Base-by-base conservation (phyloP, 345 rosid species). In the Hevea brasiliensis region DNA sequence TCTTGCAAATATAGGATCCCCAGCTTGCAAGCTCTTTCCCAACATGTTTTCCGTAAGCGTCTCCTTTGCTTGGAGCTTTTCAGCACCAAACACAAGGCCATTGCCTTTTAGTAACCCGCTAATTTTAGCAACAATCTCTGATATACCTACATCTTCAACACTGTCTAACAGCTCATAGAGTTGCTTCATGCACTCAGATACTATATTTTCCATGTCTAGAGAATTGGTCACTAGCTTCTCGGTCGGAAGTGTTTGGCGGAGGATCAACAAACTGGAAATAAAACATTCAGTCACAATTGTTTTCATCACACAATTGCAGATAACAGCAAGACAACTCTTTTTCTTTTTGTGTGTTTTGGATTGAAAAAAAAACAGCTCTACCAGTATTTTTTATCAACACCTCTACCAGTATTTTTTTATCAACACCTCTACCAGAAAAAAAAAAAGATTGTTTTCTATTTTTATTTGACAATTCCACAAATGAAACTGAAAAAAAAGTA, bases 1-100 rank as follows among this genome's bases (percentile, higher is more conserved):
- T 9, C 8, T 35, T 8, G 2, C 27, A 56, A 69, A 69, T 41
- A 69, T 24, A 4, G 72, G 50, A 40, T 69, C 72, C 62, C 27
- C 72, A 15, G 62, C 62, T 15, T 69, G 72, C 62, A 69, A 69
- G 62, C 72, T 69, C 35, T 69, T 69, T 11, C 48, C 37, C 35
- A 69, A 21, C 72, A 69, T 69, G 72, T 4, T 69, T 69, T 56
- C n/a, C 37, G 55, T 37, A 69, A 69, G 9, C 37, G 40, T 42
- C n/a, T 69, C 50, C 51, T 35, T 69, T 7, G 62, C 72, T 40
- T 37, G 51, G 72, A 54, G 72, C 27, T 69, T 54, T 21, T 69
- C 72, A 69, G 32, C 51, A 69, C 37, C 61, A 54, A 26, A 27
- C 12, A 12, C 48, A 40, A 12, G 21, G 14, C 37, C 48, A 7